Evolutionary conservation across 305 asterid species (phyloP), one percentile per base, ranked within the genome.

Genomic region (Fraxinus dipetala): DNA sequence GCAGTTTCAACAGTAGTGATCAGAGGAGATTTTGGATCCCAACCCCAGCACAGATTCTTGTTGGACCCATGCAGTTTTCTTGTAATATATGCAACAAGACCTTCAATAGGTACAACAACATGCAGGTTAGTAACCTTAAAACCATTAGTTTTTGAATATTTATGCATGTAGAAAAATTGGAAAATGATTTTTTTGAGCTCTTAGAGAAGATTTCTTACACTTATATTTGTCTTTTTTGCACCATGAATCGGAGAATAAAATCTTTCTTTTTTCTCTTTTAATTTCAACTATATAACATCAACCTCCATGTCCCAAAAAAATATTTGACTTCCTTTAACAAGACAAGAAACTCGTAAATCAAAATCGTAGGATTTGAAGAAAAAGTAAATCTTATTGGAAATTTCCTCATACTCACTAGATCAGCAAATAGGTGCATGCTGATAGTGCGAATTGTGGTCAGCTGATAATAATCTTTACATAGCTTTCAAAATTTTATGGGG

Each of bases 21-120:
- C 73, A 86, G 81, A 88, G 90, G 83, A 91, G 98, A 78, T 95
- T 89, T 88, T 95, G 98, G 98, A 95, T 93, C 34, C 99, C 99
- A 26, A 92, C 97, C 36, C 92, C 95, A 77, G 87, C 98, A 0
- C 99, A 95, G 88, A 95, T 95, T 86, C 97, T 95, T 75, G 94
- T 93, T 32, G 99, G 99, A 16, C 97, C 98, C 48, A 92, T 92
- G 97, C 98, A 95, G 69, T 95, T 95, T 89, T 84, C 97, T 84
- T 95, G 99, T 86, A 83, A 85, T 83, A 91, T 95, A 54, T 95
- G 99, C 88, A 88, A 67, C 91, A 95, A 93, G 89, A 89, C 97
- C 89, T 95, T 95, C 90, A 95, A 91, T 83, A 91, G 98, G 88
- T 95, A 93, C 93, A 95, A 95, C 73, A 95, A 95, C 90, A 93